Evolutionary conservation across 148 eudicot species (phyloP).

Genomic region (Simmondsia chinensis): DNA sequence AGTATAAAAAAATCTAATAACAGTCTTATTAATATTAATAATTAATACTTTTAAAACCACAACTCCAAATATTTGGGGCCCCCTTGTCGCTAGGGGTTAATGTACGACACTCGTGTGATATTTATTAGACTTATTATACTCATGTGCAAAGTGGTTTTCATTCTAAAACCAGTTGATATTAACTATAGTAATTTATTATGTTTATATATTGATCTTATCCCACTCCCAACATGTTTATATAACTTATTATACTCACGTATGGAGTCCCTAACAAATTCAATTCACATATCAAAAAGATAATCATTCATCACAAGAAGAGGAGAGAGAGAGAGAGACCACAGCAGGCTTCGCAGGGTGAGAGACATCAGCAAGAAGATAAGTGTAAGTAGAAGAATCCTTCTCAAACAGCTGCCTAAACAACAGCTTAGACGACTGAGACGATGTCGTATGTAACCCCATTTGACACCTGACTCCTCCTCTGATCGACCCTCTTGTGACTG

Average conservation of each 20-base stretch:
- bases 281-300: conserved; percentile 1
- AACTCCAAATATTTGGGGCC: no score
- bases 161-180: no score
- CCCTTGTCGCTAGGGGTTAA: no score
- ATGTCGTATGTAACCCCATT: conserved; percentile 47
- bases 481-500: not conserved
- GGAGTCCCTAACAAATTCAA: not conserved
- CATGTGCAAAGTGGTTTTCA: no score
- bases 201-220: no score
- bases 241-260: not conserved
- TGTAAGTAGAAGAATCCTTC: conserved; percentile 86
- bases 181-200: no score
- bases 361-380: conserved; percentile 92
- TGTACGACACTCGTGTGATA: no score
- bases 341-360: conserved; percentile 86
- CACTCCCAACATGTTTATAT: not conserved
- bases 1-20: no score
- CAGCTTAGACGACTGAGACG: conserved; percentile 40
- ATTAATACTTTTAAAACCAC: no score
- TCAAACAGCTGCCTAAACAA: conserved; percentile 88
- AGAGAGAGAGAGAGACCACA: conserved; percentile 30
- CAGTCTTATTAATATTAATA: no score
- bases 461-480: conserved; percentile 16
- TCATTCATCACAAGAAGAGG: not conserved
- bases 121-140: no score